These are phyloP conservation scores for Kingdonia uniflora DNA, from an alignment of 164 flowering plant species.

Conservation along the genomic window DNA sequence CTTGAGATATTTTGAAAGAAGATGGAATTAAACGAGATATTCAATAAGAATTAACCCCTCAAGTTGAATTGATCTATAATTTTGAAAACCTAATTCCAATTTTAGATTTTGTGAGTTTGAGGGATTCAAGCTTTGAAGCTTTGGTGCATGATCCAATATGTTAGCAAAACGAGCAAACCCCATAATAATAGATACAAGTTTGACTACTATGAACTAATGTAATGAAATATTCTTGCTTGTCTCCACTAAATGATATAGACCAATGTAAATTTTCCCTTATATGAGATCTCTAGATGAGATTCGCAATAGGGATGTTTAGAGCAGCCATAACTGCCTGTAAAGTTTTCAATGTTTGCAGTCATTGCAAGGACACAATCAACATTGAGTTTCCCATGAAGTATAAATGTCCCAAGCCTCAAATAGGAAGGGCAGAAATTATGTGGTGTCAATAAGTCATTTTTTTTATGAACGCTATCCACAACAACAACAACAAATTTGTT, in stretches of 20 bases:
- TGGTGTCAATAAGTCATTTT: conserved; percentile 29
- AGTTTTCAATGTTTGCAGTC: conserved; percentile 88
- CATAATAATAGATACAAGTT: conserved; percentile 2
- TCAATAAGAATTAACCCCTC: no score
- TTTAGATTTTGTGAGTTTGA: no score
- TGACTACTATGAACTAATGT: neutral
- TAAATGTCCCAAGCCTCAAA: conserved; percentile 82
- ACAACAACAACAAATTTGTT: no score
- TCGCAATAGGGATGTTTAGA: conserved; percentile 63
- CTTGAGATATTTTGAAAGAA: no score
- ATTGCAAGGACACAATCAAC: conserved; percentile 80
- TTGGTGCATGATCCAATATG: no score
- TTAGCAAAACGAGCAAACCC: no score
- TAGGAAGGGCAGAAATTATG: conserved; percentile 97
- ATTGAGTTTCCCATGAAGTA: conserved; percentile 55
- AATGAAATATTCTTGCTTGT: conserved; percentile 42
- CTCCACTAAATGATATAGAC: conserved; percentile 54
- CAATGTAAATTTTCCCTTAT: conserved; percentile 66
- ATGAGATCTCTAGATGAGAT: conserved; percentile 45
- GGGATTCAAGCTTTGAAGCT: no score
- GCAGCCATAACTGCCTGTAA: conserved; percentile 62
- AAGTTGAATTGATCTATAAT: no score
- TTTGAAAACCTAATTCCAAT: no score
- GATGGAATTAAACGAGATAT: no score
- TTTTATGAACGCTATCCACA: neutral